Percentiles rank a stretch among this genome's conserved stretches.
Conservation (phyloP, 83 land plant species). For the Picea abies region DNA sequence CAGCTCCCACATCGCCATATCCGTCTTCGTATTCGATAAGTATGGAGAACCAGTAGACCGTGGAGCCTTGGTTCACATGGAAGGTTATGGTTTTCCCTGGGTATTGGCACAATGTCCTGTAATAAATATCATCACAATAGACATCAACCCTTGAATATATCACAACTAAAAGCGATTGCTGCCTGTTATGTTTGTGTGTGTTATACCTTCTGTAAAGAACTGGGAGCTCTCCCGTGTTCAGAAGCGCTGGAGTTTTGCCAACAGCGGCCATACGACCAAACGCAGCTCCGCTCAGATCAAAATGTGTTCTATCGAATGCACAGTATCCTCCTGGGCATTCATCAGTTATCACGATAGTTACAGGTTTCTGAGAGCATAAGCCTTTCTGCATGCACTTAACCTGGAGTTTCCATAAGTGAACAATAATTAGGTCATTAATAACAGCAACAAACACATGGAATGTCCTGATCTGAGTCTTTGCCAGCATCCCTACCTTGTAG, state of each 20-base stretch:
- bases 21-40: conserved; percentile 31
- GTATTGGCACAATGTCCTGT: conserved; percentile 69
- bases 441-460: no score
- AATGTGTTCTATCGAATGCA: conserved; percentile 43
- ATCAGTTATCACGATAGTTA: conserved; percentile 19
- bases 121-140: neutral
- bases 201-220: conserved; percentile 60
- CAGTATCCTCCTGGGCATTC: conserved; percentile 74
- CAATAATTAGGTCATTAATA: no score
- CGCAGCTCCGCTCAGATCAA: no score
- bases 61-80: conserved; percentile 49
- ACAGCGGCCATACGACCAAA: conserved; percentile 64
- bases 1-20: no score
- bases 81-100: conserved; percentile 35
- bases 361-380: conserved; percentile 60
- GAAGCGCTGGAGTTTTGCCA: conserved; percentile 35
- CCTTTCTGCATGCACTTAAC: conserved; percentile 61
- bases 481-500: no score
- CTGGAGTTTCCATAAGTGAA: neutral
- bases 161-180: no score
- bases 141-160: neutral
- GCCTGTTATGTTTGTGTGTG: no score
- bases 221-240: conserved; percentile 65
- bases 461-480: no score
- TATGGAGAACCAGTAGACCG: conserved; percentile 70